Conservation (phyloP, 2,329 filamentous ascomycete species). For the Hypoxylon sp. region DNA sequence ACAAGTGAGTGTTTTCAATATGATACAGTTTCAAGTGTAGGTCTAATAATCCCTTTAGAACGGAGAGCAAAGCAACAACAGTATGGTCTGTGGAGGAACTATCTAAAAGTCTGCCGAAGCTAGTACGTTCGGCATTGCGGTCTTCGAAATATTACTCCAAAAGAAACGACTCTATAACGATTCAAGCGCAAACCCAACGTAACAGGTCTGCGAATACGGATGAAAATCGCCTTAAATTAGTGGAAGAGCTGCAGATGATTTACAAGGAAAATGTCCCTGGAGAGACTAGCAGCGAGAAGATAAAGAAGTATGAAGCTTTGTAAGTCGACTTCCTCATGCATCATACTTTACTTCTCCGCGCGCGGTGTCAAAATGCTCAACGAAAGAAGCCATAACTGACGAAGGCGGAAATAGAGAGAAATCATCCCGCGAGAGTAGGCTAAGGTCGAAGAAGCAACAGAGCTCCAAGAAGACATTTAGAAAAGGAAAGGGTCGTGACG, state of each 20-base stretch:
- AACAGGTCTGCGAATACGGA: slow-evolving; percentile 67
- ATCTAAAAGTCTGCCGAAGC: slow-evolving; percentile 60
- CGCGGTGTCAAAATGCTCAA: not conserved
- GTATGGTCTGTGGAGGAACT: slow-evolving; percentile 66
- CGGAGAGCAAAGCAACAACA: slow-evolving; percentile 72
- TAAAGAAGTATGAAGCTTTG: slow-evolving; percentile 65
- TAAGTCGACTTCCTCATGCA: slow-evolving; percentile 52
- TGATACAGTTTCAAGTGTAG: not conserved
- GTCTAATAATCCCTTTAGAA: slow-evolving; percentile 58
- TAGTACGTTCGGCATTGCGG: slow-evolving; percentile 64
- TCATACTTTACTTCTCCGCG: not conserved
- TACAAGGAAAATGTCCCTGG: slow-evolving; percentile 64
- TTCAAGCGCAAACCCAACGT: slow-evolving; percentile 69
- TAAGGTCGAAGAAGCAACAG: slow-evolving; percentile 65
- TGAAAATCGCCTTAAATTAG: slow-evolving; percentile 66
- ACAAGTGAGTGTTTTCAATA: slow-evolving; percentile 64
- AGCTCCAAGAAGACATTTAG: slow-evolving; percentile 67
- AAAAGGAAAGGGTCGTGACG: slow-evolving; percentile 51
- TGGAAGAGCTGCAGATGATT: slow-evolving; percentile 64
- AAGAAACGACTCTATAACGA: slow-evolving; percentile 66
- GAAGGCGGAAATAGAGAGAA: slow-evolving; percentile 60
- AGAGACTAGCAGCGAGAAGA: slow-evolving; percentile 62
- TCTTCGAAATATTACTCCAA: slow-evolving; percentile 68
- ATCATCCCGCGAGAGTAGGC: slow-evolving; percentile 61
- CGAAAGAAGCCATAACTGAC: slow-evolving; percentile 10